Base-by-base conservation (phyloP, 345 rosid species). In the Hibiscus syriacus region DNA sequence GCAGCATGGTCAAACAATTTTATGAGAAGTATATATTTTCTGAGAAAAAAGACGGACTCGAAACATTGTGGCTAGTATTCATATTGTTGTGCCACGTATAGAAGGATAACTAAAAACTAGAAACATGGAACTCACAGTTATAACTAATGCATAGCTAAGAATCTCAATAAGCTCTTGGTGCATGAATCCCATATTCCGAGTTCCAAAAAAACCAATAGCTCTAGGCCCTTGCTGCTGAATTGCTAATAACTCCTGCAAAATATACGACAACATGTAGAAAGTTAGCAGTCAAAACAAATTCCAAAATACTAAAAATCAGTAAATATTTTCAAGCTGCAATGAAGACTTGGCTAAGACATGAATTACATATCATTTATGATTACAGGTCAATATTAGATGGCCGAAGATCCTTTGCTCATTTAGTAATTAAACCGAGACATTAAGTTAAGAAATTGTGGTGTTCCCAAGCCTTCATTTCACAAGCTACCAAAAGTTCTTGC, bases 161-260 rank as follows among this genome's bases (percentile, higher is more conserved):
- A 94, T 94, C 84, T 94, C 99, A 48, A 94, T 94, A 69, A 90
- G 92, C 55, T 94, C 88, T 78, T 94, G 99, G 81, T 94, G 99
- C 97, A 93, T 85, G 83, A 93, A 93, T 57, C 97, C 99, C 99
- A 93, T 93, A 68, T 93, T 93, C 69, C 97, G 75, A 1, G 99
- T 90, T 38, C 99, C 99, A 70, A 93, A 93, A 77, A 93, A 93
- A 65, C 97, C 97, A 74, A 93, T 93, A 54, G 89, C 69, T 81
- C 97, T 82, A 64, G 99, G 99, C 66, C 99, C 96, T 82, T 93
- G 99, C 72, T 93, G 97, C 72, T 93, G 97, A 77, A 93, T 93
- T 64, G 99, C 99, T 77, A 93, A 76, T 71, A 93, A 76, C 75
- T 93, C 99, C 99, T 90, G 86, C 82, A 83, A 72, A 16, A 73